phyloP scores from a whole-genome alignment of 2,329 filamentous ascomycete genomes.

The Pestalotiopsis sp. region DNA sequence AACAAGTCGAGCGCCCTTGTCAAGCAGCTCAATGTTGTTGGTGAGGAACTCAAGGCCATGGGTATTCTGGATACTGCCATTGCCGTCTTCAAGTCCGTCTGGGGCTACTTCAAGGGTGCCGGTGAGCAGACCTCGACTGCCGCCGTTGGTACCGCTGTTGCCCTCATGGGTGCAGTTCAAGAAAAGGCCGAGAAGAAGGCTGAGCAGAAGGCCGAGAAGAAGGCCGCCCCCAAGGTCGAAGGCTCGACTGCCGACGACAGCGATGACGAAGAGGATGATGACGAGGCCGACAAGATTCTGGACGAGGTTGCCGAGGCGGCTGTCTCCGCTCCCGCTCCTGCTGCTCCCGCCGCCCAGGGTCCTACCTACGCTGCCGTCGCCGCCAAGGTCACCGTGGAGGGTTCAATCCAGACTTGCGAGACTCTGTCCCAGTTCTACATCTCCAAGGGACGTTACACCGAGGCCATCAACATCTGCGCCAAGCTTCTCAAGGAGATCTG shows the following conservation, averaged over 20 bases:
- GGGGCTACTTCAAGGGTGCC: slow-evolving; percentile 22
- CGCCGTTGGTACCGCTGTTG: slow-evolving; percentile 16
- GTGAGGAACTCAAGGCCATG: slow-evolving; percentile 22
- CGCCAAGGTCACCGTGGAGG: neutral
- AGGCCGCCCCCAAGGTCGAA: neutral
- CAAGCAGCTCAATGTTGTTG: slow-evolving; percentile 21
- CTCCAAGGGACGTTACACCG: neutral
- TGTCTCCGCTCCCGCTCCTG: neutral
- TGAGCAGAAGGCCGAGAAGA: neutral
- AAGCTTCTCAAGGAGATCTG: slow-evolving; percentile 21
- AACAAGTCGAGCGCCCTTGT: slow-evolving; percentile 19
- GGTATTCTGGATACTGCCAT: slow-evolving; percentile 21
- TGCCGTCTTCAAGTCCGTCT: slow-evolving; percentile 22
- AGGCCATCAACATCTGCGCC: slow-evolving; percentile 11
- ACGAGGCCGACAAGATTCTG: neutral
- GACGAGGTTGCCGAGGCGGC: neutral
- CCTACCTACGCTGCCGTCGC: neutral
- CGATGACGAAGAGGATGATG: neutral
- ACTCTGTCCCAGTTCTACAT: neutral
- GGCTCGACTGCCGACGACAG: neutral
- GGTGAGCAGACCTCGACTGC: slow-evolving; percentile 20
- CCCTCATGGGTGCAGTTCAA: neutral
- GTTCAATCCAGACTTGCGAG: neutral
- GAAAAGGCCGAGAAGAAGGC: neutral
- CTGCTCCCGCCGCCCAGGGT: neutral